Conservation (phyloP, 2,329 filamentous ascomycete genomes). For the Cladosporium sp. region DNA sequence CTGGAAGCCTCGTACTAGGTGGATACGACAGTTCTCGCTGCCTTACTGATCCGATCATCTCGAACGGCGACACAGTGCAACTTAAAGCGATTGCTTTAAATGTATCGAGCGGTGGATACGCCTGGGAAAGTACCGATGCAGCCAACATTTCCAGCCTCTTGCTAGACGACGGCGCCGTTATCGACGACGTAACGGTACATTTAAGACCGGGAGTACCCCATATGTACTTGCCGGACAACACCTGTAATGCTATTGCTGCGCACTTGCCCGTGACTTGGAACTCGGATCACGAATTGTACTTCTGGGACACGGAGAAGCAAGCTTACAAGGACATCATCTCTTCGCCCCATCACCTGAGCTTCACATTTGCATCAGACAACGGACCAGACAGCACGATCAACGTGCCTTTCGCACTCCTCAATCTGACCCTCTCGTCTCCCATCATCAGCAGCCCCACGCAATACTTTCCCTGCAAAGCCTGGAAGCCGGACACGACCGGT, state of each 20-base stretch:
- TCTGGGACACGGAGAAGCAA: conserved; percentile 28
- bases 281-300: conserved; percentile 19
- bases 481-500: conserved; percentile 21
- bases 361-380: conserved; percentile 33
- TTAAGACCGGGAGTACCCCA: conserved; percentile 25
- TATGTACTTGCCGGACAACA: conserved; percentile 25
- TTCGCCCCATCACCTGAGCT: conserved; percentile 40
- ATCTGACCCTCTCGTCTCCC: conserved; percentile 37
- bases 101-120: conserved; percentile 38
- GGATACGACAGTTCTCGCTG: conserved; percentile 19
- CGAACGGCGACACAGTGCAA: conserved; percentile 15
- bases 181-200: conserved; percentile 5
- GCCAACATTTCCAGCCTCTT: conserved; percentile 15
- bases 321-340: conserved; percentile 37
- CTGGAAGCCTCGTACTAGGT: conserved; percentile 16
- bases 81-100: conserved; percentile 41
- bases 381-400: conserved; percentile 36
- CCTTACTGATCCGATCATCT: conserved; percentile 10
- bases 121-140: conserved; percentile 26
- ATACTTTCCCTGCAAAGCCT: conserved; percentile 43
- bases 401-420: conserved; percentile 37
- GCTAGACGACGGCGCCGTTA: conserved; percentile 7
- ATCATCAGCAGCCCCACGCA: conserved; percentile 31
- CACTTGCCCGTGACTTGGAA: conserved; percentile 27
- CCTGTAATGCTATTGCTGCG: conserved; percentile 26